Conservation (phyloP, 345 rosid genomes). For the Eucalyptus erythrocorys region DNA sequence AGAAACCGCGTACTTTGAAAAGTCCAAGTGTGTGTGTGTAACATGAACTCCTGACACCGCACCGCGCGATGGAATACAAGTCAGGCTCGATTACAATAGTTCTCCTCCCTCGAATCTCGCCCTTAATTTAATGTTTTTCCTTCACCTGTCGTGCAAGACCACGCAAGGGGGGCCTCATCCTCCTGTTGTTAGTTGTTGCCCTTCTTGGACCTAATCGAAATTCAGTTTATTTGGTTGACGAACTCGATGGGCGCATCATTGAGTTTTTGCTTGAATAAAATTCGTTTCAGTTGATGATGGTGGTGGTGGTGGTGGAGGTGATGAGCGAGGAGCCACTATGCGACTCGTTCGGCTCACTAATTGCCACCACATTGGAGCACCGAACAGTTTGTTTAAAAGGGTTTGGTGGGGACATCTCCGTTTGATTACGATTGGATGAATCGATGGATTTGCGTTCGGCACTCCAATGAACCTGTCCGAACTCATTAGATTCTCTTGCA, state of each 20-base stretch:
- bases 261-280: neutral
- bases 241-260: neutral
- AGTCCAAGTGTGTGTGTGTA: neutral
- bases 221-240: neutral
- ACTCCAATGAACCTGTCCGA: neutral
- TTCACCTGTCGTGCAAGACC: neutral
- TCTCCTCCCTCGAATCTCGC: neutral
- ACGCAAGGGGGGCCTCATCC: neutral
- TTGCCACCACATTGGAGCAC: neutral
- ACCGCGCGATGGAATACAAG: neutral
- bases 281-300: neutral
- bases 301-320: neutral
- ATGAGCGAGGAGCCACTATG: neutral
- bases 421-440: neutral
- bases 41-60: neutral
- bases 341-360: neutral
- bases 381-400: neutral
- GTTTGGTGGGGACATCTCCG: neutral
- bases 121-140: neutral
- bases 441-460: neutral
- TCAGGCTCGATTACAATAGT: neutral
- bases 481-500: neutral
- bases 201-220: neutral
- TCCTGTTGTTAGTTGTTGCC: neutral
- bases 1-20: conserved; percentile 51